phyloP scores from a whole-genome alignment of 768 basidiomycete genomes.

The Kwoniella sp. region DNA sequence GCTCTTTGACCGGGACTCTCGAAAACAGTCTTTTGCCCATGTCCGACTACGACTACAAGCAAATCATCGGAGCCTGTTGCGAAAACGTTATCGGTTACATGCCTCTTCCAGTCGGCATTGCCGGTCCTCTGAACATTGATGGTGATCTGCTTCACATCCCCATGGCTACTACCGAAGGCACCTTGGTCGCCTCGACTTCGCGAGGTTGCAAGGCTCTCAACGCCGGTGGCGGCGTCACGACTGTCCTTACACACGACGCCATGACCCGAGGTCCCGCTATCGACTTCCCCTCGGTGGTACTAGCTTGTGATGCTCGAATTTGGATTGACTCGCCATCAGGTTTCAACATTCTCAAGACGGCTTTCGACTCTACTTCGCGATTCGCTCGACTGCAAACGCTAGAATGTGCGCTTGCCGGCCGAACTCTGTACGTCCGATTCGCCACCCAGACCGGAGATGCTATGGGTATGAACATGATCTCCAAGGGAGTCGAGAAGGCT shows the following conservation, averaged over 20 bases:
- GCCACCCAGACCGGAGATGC: constrained; percentile 94
- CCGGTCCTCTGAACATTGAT: constrained; percentile 91
- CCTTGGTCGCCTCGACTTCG: constrained; percentile 94
- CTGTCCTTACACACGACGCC: constrained; percentile 84
- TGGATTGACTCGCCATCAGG: constrained; percentile 88
- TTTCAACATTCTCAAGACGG: constrained; percentile 70
- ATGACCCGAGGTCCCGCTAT: constrained; percentile 99
- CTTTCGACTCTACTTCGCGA: constrained; percentile 92
- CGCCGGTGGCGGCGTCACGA: constrained; percentile 90
- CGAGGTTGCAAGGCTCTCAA: constrained; percentile 98
- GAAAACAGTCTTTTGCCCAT: constrained; percentile 82
- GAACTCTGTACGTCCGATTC: constrained; percentile 90
- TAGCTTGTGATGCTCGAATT: constrained; percentile 79
- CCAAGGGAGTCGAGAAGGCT: constrained; percentile 95
- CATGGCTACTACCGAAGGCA: constrained; percentile 99
- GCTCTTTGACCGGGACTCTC: constrained; percentile 77
- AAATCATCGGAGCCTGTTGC: constrained; percentile 94
- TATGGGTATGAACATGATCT: constrained; percentile 99
- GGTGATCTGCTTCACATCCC: constrained; percentile 83
- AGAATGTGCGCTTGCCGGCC: constrained; percentile 88
- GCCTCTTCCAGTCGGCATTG: constrained; percentile 92
- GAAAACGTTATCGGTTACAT: constrained; percentile 98
- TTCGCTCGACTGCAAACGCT: constrained; percentile 84
- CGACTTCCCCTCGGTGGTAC: constrained; percentile 79
- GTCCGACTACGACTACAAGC: constrained; percentile 85